These are phyloP conservation scores for Isatis tinctoria DNA, from an alignment of 345 rosid species.

Conservation along the genomic window DNA sequence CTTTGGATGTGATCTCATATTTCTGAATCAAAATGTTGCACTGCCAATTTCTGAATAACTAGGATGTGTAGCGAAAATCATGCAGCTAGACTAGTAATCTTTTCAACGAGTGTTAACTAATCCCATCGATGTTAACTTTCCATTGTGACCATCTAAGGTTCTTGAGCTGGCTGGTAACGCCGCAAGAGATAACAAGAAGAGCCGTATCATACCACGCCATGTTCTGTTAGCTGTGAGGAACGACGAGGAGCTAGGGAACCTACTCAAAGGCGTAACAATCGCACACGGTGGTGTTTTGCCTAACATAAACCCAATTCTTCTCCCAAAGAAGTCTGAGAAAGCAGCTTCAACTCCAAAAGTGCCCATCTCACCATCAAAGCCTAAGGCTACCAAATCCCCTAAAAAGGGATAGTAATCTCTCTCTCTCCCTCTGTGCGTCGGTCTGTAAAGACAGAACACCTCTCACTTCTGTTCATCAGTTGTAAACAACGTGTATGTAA, in stretches of 20 bases:
- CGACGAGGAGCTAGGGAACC: slow-evolving; percentile 67
- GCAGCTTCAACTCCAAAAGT: slow-evolving; percentile 30
- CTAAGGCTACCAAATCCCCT: slow-evolving; percentile 61
- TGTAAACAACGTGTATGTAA: too few relatives aligned
- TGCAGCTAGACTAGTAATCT: too few relatives aligned
- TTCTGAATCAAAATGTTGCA: background rate
- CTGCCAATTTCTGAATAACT: background rate
- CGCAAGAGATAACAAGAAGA: slow-evolving; percentile 74
- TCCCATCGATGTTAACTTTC: background rate
- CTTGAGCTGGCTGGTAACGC: slow-evolving; percentile 76
- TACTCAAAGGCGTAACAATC: slow-evolving; percentile 63
- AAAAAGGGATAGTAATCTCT: slow-evolving; percentile 45
- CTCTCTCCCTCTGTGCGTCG: slow-evolving; percentile 4
- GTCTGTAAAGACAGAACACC: slow-evolving; percentile 11
- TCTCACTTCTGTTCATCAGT: background rate
- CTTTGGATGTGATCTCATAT: background rate
- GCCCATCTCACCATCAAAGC: slow-evolving; percentile 53
- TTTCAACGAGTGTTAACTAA: background rate
- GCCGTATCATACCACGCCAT: slow-evolving; percentile 64
- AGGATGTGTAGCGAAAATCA: too few relatives aligned
- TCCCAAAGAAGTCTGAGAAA: slow-evolving; percentile 57
- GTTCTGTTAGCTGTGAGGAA: slow-evolving; percentile 64
- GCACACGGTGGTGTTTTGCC: slow-evolving; percentile 84
- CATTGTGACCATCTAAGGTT: slow-evolving; percentile 34
- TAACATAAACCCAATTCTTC: slow-evolving; percentile 64